Evolutionary conservation across 805 yeast species (phyloP), one percentile per base, ranked within the genome.

Genomic region (Metschnikowia matae): DNA sequence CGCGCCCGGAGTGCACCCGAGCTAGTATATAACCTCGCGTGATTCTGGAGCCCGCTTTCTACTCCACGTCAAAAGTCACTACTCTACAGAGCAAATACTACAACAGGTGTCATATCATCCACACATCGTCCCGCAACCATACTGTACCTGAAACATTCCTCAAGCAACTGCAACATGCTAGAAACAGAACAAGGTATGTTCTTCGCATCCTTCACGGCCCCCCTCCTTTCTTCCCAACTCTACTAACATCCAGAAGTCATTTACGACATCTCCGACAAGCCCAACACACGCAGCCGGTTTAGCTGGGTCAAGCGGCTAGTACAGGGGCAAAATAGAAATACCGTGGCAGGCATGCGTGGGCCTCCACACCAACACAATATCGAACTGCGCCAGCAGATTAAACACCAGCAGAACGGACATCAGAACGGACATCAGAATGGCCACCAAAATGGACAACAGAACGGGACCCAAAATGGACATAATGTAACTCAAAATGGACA

Each of bases 231-330:
- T 13, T 31, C 18, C 36, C 3, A 26, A 26, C 29, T 23, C 10
- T 42, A 42, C 38, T 42, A 42, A 42, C 31, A 32, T 18, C 48
- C 52, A 39, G 48, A 43, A 33, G 55, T 45, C n/a, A 49, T 47
- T 17, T 40, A 48, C 39, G 49, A 49, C 20, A 37, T 48, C 35
- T 43, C 51, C 29, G 70, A 66, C 43, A 66, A 58, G 56, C 64
- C 71, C 35, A 66, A 66, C 36, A 54, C 60, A 31, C 59, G 64
- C 23, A 65, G 67, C 46, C 59, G 75, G 21, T 71, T 71, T 51
- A 63, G 69, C 17, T 71, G 75, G 75, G 75, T 71, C n/a, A 63
- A 62, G 46, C 57, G 75, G 39, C 65, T 71, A 32, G 70, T 71
- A 63, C 74, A 70, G 52, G 71, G 73, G 38, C 73, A 60, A 40